Evolutionary conservation across 2,329 filamentous ascomycete genomes (phyloP).

Genomic region (Pyrenophora seminiperda): DNA sequence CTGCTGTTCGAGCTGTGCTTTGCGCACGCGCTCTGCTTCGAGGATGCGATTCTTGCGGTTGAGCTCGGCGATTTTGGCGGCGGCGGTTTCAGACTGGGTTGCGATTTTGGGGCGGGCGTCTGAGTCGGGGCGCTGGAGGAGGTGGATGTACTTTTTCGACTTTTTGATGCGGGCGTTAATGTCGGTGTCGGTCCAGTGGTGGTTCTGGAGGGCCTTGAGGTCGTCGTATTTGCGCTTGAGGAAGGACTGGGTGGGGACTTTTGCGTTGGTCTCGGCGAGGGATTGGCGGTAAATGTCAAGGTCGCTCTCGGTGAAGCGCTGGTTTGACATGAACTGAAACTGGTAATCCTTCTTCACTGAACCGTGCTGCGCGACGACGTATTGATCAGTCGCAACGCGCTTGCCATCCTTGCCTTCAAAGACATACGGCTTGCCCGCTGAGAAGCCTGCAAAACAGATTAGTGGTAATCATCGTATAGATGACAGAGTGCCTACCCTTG

Average conservation of each 20-base stretch:
- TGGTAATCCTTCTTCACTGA: constrained; percentile 84
- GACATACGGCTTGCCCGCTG: constrained; percentile 79
- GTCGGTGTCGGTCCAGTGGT: constrained; percentile 81
- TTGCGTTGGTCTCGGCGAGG: constrained; percentile 69
- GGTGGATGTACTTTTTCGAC: constrained; percentile 56
- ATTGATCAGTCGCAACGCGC: constrained; percentile 81
- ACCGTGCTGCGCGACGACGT: constrained; percentile 80
- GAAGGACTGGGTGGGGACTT: constrained; percentile 72
- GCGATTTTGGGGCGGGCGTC: constrained; percentile 62
- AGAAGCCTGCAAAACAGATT: constrained; percentile 65
- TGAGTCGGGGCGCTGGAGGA: constrained; percentile 68
- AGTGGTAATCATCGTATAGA: constrained; percentile 19
- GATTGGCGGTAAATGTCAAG: constrained; percentile 80
- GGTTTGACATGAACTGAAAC: constrained; percentile 88
- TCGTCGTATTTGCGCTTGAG: constrained; percentile 76
- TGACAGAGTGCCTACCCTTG: constrained; percentile 64
- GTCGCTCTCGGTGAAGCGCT: constrained; percentile 81
- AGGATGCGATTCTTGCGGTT: constrained; percentile 83
- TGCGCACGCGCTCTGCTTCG: constrained; percentile 88
- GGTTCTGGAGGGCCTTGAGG: constrained; percentile 78
- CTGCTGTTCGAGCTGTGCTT: constrained; percentile 81
- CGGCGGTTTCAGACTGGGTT: constrained; percentile 65
- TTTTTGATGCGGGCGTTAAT: constrained; percentile 78
- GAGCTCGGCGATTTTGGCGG: constrained; percentile 80
- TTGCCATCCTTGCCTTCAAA: constrained; percentile 76